These are phyloP conservation scores for Fusarium sacchari DNA, from an alignment of 2,329 filamentous ascomycete genomes.

Conservation along the genomic window DNA sequence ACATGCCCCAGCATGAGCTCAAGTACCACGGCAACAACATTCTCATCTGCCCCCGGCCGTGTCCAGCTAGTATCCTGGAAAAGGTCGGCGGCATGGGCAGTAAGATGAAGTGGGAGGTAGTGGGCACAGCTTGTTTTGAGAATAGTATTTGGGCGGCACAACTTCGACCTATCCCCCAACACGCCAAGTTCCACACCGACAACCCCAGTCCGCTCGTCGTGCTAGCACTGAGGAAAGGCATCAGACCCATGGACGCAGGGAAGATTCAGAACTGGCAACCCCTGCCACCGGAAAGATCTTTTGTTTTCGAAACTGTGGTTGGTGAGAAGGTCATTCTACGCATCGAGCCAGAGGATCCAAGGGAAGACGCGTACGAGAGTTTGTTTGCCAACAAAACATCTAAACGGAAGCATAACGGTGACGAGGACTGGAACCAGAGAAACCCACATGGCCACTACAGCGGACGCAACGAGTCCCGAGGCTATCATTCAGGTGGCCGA, in stretches of 20 bases:
- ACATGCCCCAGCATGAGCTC: constrained; percentile 74
- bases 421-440: constrained; percentile 55
- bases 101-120: constrained; percentile 86
- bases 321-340: constrained; percentile 87
- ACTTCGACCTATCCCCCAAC: constrained; percentile 76
- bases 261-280: constrained; percentile 88
- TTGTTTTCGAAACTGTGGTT: constrained; percentile 84
- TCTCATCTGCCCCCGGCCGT: constrained; percentile 84
- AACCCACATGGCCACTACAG: constrained; percentile 48
- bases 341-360: constrained; percentile 76
- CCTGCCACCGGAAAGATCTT: constrained; percentile 73
- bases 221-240: constrained; percentile 79
- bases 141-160: constrained; percentile 88
- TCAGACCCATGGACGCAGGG: constrained; percentile 80
- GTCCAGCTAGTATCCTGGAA: constrained; percentile 75
- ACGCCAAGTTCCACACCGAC: constrained; percentile 79
- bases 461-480: constrained; percentile 54
- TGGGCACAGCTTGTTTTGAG: constrained; percentile 77
- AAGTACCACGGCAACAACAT: constrained; percentile 90
- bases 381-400: constrained; percentile 68
- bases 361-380: constrained; percentile 72
- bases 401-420: constrained; percentile 67
- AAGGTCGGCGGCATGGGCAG: constrained; percentile 89
- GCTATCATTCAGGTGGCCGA: constrained; percentile 56
- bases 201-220: constrained; percentile 83